Conservation (phyloP, 495 filamentous ascomycete species). For the Aspergillus nanangensis region DNA sequence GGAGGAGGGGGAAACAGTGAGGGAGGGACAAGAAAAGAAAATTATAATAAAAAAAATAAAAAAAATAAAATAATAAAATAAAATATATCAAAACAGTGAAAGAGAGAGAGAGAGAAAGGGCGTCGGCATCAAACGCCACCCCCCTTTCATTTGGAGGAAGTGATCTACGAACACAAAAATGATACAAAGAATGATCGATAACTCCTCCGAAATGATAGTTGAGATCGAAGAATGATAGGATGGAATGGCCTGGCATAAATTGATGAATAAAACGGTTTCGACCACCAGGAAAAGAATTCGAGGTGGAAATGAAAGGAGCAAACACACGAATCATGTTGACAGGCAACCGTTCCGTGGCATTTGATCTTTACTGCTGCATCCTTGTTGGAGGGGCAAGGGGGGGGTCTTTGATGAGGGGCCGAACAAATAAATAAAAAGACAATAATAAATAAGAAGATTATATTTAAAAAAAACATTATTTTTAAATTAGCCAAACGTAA, state of each 20-base stretch:
- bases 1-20: not conserved
- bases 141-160: not conserved
- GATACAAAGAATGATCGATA: conserved; percentile 1
- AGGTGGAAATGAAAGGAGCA: conserved; percentile 23
- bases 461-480: conserved; percentile 1
- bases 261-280: conserved; percentile 1
- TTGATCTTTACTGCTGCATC: conserved; percentile 11
- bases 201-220: not conserved
- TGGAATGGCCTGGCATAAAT: no score
- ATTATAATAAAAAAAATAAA: conserved; percentile 2
- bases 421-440: conserved; percentile 6
- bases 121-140: not conserved
- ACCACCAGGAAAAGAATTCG: conserved; percentile 8
- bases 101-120: not conserved
- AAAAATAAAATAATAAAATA: conserved; percentile 3
- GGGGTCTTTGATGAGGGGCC: conserved; percentile 21
- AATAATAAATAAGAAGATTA: conserved; percentile 1
- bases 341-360: conserved; percentile 16
- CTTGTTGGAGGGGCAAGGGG: conserved; percentile 24
- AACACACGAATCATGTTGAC: conserved; percentile 17
- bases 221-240: conserved; percentile 10
- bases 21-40: not conserved
- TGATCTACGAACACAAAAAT: no score
- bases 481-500: no score
- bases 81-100: not conserved